phyloP scores from a whole-genome alignment of 2,329 filamentous ascomycete genomes.

The Microdochium bolleyi region DNA sequence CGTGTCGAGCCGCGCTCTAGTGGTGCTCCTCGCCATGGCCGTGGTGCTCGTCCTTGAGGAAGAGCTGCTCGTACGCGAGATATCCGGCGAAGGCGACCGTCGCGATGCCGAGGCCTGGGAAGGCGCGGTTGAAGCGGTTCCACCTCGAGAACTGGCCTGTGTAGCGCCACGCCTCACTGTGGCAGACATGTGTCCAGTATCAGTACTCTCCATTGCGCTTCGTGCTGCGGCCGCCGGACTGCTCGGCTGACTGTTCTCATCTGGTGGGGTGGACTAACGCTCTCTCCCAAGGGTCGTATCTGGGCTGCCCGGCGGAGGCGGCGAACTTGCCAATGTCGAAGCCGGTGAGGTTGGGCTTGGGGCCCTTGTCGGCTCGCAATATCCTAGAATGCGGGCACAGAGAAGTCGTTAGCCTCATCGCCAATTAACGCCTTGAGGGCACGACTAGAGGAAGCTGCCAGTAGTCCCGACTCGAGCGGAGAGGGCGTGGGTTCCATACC shows the following conservation, averaged over 20 bases:
- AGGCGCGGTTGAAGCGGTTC: slow-evolving; percentile 80
- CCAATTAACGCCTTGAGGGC: not conserved
- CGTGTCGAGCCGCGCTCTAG: slow-evolving; percentile 23
- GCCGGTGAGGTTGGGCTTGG: slow-evolving; percentile 75
- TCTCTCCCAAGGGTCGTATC: slow-evolving; percentile 61
- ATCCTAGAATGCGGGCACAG: slow-evolving; percentile 25
- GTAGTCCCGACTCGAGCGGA: not conserved
- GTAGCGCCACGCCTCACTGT: slow-evolving; percentile 93
- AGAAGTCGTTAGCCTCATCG: not conserved
- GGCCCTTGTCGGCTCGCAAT: slow-evolving; percentile 39
- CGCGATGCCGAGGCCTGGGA: slow-evolving; percentile 89
- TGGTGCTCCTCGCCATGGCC: slow-evolving; percentile 51
- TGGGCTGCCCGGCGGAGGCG: slow-evolving; percentile 54
- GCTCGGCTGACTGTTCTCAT: not conserved
- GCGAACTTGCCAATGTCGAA: slow-evolving; percentile 82
- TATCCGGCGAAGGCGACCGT: slow-evolving; percentile 86
- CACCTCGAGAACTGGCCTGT: slow-evolving; percentile 77
- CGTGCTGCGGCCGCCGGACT: too few species aligned
- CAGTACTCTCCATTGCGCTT: not conserved
- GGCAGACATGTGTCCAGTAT: not conserved
- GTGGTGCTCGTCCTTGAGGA: slow-evolving; percentile 66
- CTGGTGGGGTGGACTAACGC: slow-evolving; percentile 35
- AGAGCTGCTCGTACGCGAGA: slow-evolving; percentile 82
- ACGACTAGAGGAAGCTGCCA: too few species aligned
- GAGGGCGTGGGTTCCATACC: slow-evolving; percentile 13